Conservation (phyloP, 805 yeast species). For the Wickerhamiella kurtzmanii region DNA sequence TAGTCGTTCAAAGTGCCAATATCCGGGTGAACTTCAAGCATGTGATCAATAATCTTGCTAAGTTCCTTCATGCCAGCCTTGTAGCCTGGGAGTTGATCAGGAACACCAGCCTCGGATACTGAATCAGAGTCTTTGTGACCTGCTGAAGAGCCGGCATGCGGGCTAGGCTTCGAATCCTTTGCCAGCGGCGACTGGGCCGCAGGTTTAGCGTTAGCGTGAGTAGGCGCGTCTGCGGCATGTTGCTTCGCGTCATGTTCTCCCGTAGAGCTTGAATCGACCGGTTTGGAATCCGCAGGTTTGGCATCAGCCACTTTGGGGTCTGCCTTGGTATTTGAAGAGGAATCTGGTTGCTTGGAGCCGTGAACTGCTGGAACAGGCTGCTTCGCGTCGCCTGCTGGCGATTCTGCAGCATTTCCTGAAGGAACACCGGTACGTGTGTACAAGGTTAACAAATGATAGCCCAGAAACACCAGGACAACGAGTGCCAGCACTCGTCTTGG, state of each 20-base stretch:
- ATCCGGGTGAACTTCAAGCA: slow-evolving; percentile 28
- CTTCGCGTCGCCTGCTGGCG: slow-evolving; percentile 1
- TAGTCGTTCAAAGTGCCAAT: slow-evolving; percentile 33
- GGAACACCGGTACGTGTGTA: neutral
- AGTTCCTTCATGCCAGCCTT: neutral
- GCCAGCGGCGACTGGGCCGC: too few relatives aligned
- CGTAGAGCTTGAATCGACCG: too few relatives aligned
- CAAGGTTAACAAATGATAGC: neutral
- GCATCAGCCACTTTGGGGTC: neutral
- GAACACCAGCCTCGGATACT: neutral
- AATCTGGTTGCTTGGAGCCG: neutral
- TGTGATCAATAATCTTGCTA: neutral
- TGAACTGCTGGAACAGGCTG: slow-evolving; percentile 2
- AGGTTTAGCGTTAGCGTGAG: too few relatives aligned
- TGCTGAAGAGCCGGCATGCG: too few relatives aligned
- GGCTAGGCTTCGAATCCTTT: too few relatives aligned
- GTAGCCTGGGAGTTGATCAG: neutral
- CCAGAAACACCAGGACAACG: neutral
- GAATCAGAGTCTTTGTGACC: too few relatives aligned
- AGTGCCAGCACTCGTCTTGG: neutral
- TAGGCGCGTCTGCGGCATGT: too few relatives aligned
- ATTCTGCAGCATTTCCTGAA: too few relatives aligned
- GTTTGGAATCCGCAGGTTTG: too few relatives aligned
- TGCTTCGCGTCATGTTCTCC: too few relatives aligned
- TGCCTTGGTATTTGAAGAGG: neutral